Percentiles rank a stretch among this genome's conserved stretches.
These are phyloP conservation scores for Kodamaea fukazawae DNA, from an alignment of 805 yeast genomes.

Conservation along the genomic window DNA sequence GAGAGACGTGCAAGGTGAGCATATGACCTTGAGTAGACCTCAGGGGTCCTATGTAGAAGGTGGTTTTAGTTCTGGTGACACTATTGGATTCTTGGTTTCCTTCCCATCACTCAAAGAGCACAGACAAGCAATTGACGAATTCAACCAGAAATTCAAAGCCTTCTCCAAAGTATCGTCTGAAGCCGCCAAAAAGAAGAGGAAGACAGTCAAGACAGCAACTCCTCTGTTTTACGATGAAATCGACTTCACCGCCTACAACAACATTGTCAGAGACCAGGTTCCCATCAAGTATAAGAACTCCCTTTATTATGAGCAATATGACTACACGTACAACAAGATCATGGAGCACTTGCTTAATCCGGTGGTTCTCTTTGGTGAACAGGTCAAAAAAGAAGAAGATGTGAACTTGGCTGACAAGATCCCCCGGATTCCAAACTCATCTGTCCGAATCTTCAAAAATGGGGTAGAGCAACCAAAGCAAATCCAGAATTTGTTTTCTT, in stretches of 20 bases:
- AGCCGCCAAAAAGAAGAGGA: constrained; percentile 14
- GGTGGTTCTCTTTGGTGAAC: constrained; percentile 67
- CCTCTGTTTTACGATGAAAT: constrained; percentile 6
- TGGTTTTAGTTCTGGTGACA: constrained; percentile 73
- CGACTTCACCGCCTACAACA: constrained; percentile 22
- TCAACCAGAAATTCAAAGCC: constrained; percentile 16
- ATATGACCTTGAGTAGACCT: constrained; percentile 73
- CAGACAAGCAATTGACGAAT: constrained; percentile 25
- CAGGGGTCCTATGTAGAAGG: constrained; percentile 33
- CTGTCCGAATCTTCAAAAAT: constrained; percentile 69
- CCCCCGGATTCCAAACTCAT: constrained; percentile 55
- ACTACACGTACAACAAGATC: constrained; percentile 63
- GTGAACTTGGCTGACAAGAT: constrained; percentile 15
- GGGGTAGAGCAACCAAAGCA: constrained; percentile 67
- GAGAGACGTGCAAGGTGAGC: constrained; percentile 74
- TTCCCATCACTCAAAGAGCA: constrained; percentile 59
- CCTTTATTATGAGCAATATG: constrained; percentile 80
- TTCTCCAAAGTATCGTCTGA: constrained; percentile 3
- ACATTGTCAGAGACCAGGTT: constrained; percentile 74
- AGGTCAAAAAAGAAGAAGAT: constrained; percentile 22
- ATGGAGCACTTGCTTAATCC: constrained; percentile 77
- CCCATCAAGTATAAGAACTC: constrained; percentile 81
- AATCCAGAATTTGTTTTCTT: constrained; percentile 66
- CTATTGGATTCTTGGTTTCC: constrained; percentile 70
- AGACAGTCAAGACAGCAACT: constrained; percentile 4